These are phyloP conservation scores for Gastrolobium bilobum DNA, from an alignment of 306 rosid species.

Conservation along the genomic window DNA sequence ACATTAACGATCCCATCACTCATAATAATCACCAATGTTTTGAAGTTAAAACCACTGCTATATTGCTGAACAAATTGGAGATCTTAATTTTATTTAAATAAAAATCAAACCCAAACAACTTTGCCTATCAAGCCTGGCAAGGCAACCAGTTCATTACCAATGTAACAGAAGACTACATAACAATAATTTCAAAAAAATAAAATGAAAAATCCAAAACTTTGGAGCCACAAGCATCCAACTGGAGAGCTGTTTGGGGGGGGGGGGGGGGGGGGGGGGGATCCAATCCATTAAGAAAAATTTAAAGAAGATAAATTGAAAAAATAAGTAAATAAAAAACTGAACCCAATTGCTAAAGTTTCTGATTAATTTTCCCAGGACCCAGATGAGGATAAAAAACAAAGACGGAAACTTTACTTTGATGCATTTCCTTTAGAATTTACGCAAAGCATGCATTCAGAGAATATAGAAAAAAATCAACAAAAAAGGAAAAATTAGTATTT, in stretches of 20 bases:
- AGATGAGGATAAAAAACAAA: slow-evolving; percentile 15
- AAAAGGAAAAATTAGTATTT: slow-evolving; percentile 14
- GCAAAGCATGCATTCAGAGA: slow-evolving; percentile 26
- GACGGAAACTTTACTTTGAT: slow-evolving; percentile 19
- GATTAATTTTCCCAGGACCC: slow-evolving; percentile 27
- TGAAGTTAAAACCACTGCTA: slow-evolving; percentile 31
- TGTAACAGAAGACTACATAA: neutral
- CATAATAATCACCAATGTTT: slow-evolving; percentile 31
- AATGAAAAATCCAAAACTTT: neutral
- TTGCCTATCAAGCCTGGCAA: neutral
- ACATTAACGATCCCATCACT: slow-evolving; percentile 16
- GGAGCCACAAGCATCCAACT: neutral
- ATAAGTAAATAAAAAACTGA: too few species aligned
- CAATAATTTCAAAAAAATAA: neutral
- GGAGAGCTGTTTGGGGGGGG: too few species aligned
- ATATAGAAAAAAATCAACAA: neutral
- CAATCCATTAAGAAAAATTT: too few species aligned
- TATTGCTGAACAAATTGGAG: slow-evolving; percentile 24
- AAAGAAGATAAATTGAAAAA: too few species aligned
- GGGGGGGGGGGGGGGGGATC: too few species aligned
- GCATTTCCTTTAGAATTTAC: slow-evolving; percentile 26
- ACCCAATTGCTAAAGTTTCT: slow-evolving; percentile 16
- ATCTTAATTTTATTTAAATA: slow-evolving; percentile 7
- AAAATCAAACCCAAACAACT: neutral
- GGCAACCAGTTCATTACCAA: slow-evolving; percentile 30